Percentiles rank a stretch among this genome's conserved stretches.
Conservation (phyloP, 2,329 filamentous ascomycete species). For the Zymoseptoria brevis region DNA sequence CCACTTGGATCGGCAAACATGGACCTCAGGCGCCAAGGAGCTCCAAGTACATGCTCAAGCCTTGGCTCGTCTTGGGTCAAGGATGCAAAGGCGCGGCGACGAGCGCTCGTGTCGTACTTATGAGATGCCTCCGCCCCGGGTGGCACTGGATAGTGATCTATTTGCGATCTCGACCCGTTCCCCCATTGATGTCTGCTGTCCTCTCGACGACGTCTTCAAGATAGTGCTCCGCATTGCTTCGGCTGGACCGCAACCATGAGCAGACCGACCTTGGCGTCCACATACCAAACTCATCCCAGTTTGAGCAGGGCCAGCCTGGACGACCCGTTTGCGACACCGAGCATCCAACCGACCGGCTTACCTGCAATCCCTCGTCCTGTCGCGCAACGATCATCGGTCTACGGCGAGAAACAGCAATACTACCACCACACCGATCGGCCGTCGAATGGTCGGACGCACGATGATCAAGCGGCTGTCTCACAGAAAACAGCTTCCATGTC, state of each 20-base stretch:
- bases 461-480: slow-evolving; percentile 12
- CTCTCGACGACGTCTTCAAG: slow-evolving; percentile 1
- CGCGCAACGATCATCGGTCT: slow-evolving; percentile 6
- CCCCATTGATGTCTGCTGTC: slow-evolving; percentile 6
- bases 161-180: not conserved
- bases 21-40: not conserved
- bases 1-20: not conserved
- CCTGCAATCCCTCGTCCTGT: slow-evolving; percentile 15
- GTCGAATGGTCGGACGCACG: slow-evolving; percentile 5
- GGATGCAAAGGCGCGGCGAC: not conserved
- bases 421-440: not conserved
- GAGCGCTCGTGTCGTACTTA: not conserved
- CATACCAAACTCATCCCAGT: slow-evolving; percentile 3
- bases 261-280: slow-evolving; percentile 17
- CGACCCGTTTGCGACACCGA: slow-evolving; percentile 14
- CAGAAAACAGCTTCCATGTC: slow-evolving; percentile 25
- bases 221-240: not conserved
- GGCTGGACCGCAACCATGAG: slow-evolving; percentile 12
- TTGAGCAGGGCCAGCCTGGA: slow-evolving; percentile 1
- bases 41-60: not conserved
- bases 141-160: not conserved
- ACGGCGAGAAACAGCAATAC: not conserved
- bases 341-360: slow-evolving; percentile 5
- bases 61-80: not conserved
- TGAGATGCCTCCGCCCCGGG: not conserved